Evolutionary conservation across 1,284 basidiomycete species (phyloP).

Genomic region (Phaffia rhodozyma): DNA sequence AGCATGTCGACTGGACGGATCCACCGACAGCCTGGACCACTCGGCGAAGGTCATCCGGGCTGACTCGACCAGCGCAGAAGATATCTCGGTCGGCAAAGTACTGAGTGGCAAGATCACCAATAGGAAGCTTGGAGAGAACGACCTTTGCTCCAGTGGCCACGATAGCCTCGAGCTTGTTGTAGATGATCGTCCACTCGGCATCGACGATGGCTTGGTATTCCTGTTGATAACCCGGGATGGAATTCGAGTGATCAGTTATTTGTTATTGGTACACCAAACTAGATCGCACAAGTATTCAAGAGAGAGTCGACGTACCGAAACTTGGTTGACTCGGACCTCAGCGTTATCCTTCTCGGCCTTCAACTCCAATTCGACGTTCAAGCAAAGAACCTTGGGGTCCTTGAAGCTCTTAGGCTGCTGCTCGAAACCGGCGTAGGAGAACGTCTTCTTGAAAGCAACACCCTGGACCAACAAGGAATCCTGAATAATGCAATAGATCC

Average conservation of each 20-base stretch:
- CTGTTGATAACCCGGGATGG: conserved; percentile 16
- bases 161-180: conserved; percentile 91
- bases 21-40: conserved; percentile 95
- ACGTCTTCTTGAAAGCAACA: conserved; percentile 99
- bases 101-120: conserved; percentile 96
- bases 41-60: conserved; percentile 78
- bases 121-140: conserved; percentile 93
- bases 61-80: conserved; percentile 96
- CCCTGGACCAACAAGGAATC: conserved; percentile 81
- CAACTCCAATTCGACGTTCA: conserved; percentile 97
- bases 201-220: conserved; percentile 99
- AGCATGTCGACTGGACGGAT: conserved; percentile 86
- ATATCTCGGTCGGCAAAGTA: conserved; percentile 99
- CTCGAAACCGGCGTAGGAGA: conserved; percentile 97
- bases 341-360: conserved; percentile 99
- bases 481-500: conserved; percentile 22
- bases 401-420: conserved; percentile 94
- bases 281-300: neutral
- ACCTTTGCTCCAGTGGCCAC: conserved; percentile 95
- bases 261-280: neutral
- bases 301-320: conserved; percentile 41
- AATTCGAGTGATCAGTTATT: conserved; percentile 2
- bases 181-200: conserved; percentile 99
- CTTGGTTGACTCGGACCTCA: conserved; percentile 91
- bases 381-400: conserved; percentile 77